Evolutionary conservation across 2,329 filamentous ascomycete species (phyloP).

Genomic region (Aphanoascus verrucosus): DNA sequence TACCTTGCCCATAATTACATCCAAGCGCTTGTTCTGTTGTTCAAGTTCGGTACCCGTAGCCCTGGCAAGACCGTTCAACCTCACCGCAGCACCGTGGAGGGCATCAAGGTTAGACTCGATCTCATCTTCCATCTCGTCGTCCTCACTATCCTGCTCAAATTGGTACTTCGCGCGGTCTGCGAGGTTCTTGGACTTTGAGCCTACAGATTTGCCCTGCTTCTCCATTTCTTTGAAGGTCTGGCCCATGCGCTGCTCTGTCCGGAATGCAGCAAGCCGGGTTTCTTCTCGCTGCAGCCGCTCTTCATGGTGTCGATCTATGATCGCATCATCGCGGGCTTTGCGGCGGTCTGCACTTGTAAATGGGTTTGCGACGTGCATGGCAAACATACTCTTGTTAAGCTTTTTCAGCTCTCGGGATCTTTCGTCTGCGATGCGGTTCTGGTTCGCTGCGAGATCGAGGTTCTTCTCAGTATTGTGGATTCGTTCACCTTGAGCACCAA

Average conservation of each 20-base stretch:
- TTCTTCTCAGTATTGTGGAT: conserved; percentile 75
- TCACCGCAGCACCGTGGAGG: conserved; percentile 51
- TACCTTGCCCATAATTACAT: conserved; percentile 68
- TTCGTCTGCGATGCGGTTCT: conserved; percentile 66
- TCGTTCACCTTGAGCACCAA: conserved; percentile 68
- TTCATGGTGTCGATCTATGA: conserved; percentile 53
- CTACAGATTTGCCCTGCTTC: conserved; percentile 37
- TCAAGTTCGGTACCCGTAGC: conserved; percentile 68
- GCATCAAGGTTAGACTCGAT: conserved; percentile 57
- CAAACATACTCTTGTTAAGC: conserved; percentile 84
- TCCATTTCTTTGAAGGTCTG: conserved; percentile 55
- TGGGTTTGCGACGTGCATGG: conserved; percentile 64
- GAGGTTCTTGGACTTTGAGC: conserved; percentile 43
- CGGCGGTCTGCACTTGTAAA: conserved; percentile 61
- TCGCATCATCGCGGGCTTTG: conserved; percentile 54
- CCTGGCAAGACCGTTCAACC: conserved; percentile 61
- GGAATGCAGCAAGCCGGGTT: conserved; percentile 45
- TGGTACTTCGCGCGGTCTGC: conserved; percentile 62
- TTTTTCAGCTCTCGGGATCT: conserved; percentile 74
- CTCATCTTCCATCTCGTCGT: conserved; percentile 59
- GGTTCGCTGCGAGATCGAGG: conserved; percentile 65
- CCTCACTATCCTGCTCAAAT: conserved; percentile 63
- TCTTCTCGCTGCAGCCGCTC: conserved; percentile 49
- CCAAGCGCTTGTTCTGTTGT: conserved; percentile 65
- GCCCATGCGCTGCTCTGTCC: conserved; percentile 49